These are phyloP conservation scores for Stachybotrys echinatus DNA, from an alignment of 2,329 filamentous ascomycete genomes.

Conservation along the genomic window DNA sequence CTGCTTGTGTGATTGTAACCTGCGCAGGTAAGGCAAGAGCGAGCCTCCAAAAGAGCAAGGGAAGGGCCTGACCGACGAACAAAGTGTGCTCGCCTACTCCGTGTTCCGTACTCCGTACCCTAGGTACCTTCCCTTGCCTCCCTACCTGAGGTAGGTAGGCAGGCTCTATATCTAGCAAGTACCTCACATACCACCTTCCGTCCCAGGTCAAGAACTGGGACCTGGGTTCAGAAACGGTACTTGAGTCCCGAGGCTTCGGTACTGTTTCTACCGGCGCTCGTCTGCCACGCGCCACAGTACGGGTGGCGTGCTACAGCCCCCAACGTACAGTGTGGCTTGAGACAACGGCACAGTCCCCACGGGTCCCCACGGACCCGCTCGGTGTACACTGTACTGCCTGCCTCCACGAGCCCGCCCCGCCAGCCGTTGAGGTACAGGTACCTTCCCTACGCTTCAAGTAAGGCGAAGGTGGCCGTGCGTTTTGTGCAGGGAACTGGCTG, in stretches of 20 bases:
- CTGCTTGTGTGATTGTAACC: background rate
- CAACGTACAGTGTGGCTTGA: background rate
- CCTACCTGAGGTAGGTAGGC: too few species aligned
- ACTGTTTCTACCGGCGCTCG: background rate
- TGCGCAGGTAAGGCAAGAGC: background rate
- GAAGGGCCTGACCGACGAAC: too few species aligned
- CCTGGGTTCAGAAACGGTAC: background rate
- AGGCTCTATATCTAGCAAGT: too few species aligned
- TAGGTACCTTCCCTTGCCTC: too few species aligned
- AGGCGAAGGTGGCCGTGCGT: background rate
- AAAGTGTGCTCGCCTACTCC: too few species aligned
- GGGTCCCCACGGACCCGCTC: background rate
- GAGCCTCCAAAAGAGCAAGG: background rate
- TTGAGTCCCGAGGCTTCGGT: background rate
- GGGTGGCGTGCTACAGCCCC: background rate
- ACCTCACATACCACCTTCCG: background rate
- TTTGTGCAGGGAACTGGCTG: background rate
- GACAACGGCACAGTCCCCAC: background rate
- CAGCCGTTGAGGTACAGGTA: background rate
- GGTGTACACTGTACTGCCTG: background rate
- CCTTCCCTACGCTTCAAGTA: background rate
- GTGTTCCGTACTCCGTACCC: too few species aligned
- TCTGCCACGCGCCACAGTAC: background rate
- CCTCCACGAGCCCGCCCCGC: background rate
- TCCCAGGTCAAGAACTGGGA: background rate